Evolutionary conservation across 768 basidiomycete genomes (phyloP).

Genomic region (Lentinus tigrinus): DNA sequence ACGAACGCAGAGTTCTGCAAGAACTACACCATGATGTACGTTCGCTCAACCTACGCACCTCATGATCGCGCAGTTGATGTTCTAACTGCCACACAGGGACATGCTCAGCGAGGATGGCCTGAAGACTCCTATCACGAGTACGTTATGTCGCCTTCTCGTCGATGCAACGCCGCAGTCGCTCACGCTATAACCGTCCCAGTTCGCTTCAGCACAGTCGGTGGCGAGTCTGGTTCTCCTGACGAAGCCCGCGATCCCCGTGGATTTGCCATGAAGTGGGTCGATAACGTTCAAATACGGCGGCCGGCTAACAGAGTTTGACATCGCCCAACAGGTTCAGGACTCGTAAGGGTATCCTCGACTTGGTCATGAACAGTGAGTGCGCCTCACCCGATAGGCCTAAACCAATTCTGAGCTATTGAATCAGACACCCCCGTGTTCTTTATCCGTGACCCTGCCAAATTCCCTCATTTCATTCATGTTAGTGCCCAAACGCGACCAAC

Average conservation of each 20-base stretch:
- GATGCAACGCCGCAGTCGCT: background rate
- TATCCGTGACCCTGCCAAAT: slow-evolving; percentile 46
- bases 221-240: slow-evolving; percentile 51
- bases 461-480: slow-evolving; percentile 46
- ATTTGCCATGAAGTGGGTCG: slow-evolving; percentile 46
- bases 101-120: slow-evolving; percentile 35
- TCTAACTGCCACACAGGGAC: slow-evolving; percentile 32
- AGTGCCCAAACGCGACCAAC: background rate
- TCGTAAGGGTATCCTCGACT: slow-evolving; percentile 37
- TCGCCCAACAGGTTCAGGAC: slow-evolving; percentile 32
- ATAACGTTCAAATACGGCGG: slow-evolving; percentile 8
- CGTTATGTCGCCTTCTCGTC: background rate
- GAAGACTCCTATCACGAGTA: slow-evolving; percentile 32
- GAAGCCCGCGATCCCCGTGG: slow-evolving; percentile 51
- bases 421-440: slow-evolving; percentile 48
- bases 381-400: background rate
- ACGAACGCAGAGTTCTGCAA: slow-evolving; percentile 44
- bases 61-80: slow-evolving; percentile 3
- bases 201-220: slow-evolving; percentile 56
- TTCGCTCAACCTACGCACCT: slow-evolving; percentile 16
- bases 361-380: slow-evolving; percentile 31
- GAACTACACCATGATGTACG: slow-evolving; percentile 34
- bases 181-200: slow-evolving; percentile 27
- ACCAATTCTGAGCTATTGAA: slow-evolving; percentile 3
- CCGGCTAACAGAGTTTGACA: background rate